Evolutionary conservation across 768 basidiomycete genomes (phyloP), one percentile per base, ranked within the genome.

Genomic region (Phylloporus sp.): DNA sequence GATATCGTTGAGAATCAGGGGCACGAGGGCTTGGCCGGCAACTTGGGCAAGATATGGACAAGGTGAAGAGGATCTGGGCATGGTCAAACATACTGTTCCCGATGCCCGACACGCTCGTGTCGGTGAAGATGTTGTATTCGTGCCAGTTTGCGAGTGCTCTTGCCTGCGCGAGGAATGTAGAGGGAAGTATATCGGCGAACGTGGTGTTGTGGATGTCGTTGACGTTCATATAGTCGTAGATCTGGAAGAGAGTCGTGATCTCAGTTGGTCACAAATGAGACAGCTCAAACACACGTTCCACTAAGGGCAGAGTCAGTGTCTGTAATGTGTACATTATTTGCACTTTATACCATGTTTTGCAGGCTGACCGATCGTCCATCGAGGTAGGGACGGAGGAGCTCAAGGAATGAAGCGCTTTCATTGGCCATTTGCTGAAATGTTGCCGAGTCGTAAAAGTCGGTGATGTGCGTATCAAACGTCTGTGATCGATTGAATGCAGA

Each of bases 191-290:
- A 0, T 69, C 47, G 8, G 70, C 60, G 54, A 86, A 90, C 0
- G 72, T 74, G 26, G 71, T 71, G 52, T 88, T 82, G 66, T 91
- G 85, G 45, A 86, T 84, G 40, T 59, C 75, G 58, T 86, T 76
- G 45, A 89, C 85, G 61, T 87, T 88, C 76, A 89, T 82, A 56
- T 78, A 89, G 58, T 88, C 84, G 61, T 70, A 88, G 45, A 87
- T 77, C 84, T 86, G 51, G 40, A 22, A 6, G 13, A 47, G 36
- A 12, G 40, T 3, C 28, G 26, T 39, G 39, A 35, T 34, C 29
- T 41, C 22, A 34, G 15, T 40, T 18, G 28, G 49, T 4, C 6
- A 10, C 40, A 39, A 31, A 34, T 7, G 26, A 32, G 11, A 24
- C 41, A 36, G 27, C 18, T 28, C 18, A 11, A 16, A 57, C 73